Percentiles rank a stretch among this genome's conserved stretches.
phyloP scores from a whole-genome alignment of 768 basidiomycete genomes.

The Austroboletus festivus region DNA sequence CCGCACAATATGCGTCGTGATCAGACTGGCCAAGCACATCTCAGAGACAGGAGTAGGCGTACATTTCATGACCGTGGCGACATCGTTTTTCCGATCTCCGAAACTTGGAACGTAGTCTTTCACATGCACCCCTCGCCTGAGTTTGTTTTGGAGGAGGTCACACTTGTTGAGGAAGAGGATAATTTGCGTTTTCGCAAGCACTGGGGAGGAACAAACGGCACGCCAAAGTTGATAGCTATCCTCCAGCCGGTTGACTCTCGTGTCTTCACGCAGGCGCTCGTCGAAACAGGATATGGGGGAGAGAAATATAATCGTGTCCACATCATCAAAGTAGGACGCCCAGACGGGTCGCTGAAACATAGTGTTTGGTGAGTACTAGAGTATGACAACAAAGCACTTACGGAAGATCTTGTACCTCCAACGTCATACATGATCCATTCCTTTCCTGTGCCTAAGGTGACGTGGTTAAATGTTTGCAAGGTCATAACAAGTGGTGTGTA shows the following conservation, averaged over 20 bases:
- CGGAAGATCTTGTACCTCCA: conserved; percentile 69
- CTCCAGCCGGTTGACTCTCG: conserved; percentile 67
- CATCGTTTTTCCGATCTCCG: conserved; percentile 69
- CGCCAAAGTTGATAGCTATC: conserved; percentile 77
- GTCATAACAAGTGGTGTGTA: no score
- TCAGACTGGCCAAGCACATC: conserved; percentile 2
- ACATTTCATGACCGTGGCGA: conserved; percentile 69
- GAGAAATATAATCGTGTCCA: conserved; percentile 83
- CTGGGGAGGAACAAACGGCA: conserved; percentile 64
- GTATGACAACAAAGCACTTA: conserved; percentile 27
- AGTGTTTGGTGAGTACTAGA: conserved; percentile 6
- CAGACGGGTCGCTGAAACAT: conserved; percentile 60
- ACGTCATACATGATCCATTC: conserved; percentile 85
- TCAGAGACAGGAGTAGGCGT: conserved; percentile 23
- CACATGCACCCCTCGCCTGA: conserved; percentile 63
- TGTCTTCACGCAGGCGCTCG: conserved; percentile 71
- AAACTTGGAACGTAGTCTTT: conserved; percentile 70
- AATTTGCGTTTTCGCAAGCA: conserved; percentile 56
- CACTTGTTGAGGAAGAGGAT: conserved; percentile 63
- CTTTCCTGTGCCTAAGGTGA: conserved; percentile 48
- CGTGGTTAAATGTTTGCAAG: background rate
- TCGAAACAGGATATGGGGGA: conserved; percentile 75
- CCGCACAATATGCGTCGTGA: conserved; percentile 3
- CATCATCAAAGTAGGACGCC: conserved; percentile 81
- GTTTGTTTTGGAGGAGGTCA: conserved; percentile 69